Evolutionary conservation across 768 basidiomycete genomes (phyloP), one percentile per base, ranked within the genome.

Genomic region (Russula foetens): DNA sequence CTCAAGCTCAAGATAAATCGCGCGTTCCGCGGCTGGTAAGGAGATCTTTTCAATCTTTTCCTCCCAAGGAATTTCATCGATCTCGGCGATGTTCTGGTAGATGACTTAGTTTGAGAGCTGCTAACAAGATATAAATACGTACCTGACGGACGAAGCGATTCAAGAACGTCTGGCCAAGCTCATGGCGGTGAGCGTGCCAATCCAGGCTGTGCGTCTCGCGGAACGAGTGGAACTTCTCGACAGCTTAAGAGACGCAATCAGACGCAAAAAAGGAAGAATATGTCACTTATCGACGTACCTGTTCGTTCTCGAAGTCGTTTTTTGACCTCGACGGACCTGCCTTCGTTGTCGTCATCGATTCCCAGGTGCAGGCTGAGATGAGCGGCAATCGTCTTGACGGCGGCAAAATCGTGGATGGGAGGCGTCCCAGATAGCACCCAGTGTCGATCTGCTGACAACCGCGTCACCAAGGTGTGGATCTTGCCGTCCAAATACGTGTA

Each of bases 401-500:
- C 85, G 1, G 83, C 86, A 70, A 98, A 97, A 71, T 95, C 90
- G 59, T 89, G 86, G 56, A 92, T 86, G 0, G 94, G 94, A 8
- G 95, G 95, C 24, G 95, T 98, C 14, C 95, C 95, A 2, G 95
- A 98, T n/a, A 98, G 79, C 7, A 98, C 91, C 95, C 95, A 98
- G 57, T 86, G 88, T 46, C 90, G 81, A 52, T 87, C 84, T 0
- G 90, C 86, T 12, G 84, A 82, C 23, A 95, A 73, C 50, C 80
- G 81, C 3, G 90, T 91, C 39, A 96, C 80, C 67, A 93, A 78
- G 3, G 90, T 79, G 63, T 90, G 87, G 7, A 85, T 79, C 67
- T 88, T 85, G 56, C 89, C 91, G 26, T 86, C 84, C 24, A 95
- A 79, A 68, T 98, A 97, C 1, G 93, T 95, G 71, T 95, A 98